Conservation (phyloP, 176 grass and related monocot species). For the Microstegium vimineum region DNA sequence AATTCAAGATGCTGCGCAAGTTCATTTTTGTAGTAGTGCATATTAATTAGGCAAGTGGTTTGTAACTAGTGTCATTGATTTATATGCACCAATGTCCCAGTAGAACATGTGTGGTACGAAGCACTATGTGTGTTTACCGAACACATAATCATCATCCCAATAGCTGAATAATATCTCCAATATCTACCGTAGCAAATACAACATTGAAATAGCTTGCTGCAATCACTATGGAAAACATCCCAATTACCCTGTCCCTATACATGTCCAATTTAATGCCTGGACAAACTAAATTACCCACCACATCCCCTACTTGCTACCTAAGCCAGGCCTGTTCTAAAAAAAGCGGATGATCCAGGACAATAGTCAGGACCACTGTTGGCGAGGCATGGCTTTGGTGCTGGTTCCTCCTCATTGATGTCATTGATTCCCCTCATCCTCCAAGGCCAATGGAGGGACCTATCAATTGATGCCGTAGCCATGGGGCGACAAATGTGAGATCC, state of each 20-base stretch:
- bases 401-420: conserved; percentile 37
- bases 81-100: too few species aligned
- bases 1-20: too few species aligned
- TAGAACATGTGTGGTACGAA: not conserved
- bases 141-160: not conserved
- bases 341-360: conserved; percentile 33
- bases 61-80: too few species aligned
- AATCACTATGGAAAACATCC: not conserved
- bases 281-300: not conserved
- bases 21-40: too few species aligned
- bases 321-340: too few species aligned
- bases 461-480: not conserved
- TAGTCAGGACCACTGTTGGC: conserved; percentile 34
- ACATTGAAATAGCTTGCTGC: not conserved
- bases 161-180: not conserved
- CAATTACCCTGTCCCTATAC: not conserved
- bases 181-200: not conserved
- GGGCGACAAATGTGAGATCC: not conserved
- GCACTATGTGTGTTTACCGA: not conserved
- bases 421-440: conserved; percentile 43
- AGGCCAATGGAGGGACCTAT: not conserved
- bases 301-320: too few species aligned
- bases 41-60: too few species aligned
- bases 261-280: not conserved
- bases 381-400: not conserved